Base-by-base conservation (phyloP, 2,329 filamentous ascomycete genomes). In the Keithomyces neogunnii region DNA sequence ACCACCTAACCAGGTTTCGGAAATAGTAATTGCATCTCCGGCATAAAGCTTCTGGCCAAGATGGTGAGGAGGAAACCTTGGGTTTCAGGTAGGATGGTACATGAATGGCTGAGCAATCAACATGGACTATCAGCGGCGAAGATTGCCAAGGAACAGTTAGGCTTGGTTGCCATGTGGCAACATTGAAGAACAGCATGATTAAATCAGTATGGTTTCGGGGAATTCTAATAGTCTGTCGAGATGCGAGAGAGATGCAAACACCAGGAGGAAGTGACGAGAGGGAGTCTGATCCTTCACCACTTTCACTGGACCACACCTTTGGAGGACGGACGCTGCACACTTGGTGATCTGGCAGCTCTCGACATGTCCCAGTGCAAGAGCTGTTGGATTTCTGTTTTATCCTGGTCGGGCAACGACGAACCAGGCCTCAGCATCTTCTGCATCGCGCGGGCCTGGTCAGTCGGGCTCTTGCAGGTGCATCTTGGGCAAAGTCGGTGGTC, bases 381-480 rank as follows among this genome's bases (percentile, higher is more conserved):
- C 30, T 7, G 8, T 10, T 33, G 10, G 36, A 19, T 8, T 30
- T 40, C 29, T 8, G 36, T 40, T 47, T 19, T 19, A 19, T 19
- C 44, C 47, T 40, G n/a, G 51, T 56, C 50, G 45, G 54, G 47
- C 28, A 42, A 45, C 33, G 33, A 19, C 48, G 19, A 19, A 53
- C 53, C 45, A 50, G 36, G 45, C 48, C 40, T 31, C 35, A 30
- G 32, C 40, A 47, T 32, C 49, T 50, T 43, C 49, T 51, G 48
- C 45, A 47, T 55, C 46, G 38, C 51, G 49, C 35, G 46, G 32
- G 50, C 43, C 50, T 54, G 48, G 51, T 55, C 55, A 57, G 55
- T 55, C 50, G 51, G 51, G 45, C 54, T 53, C 44, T 35, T 54
- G 54, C 55, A 53, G 55, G 50, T 56, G 53, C 51, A 50, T 31